Percentiles rank a stretch among this genome's conserved stretches.
Conservation (phyloP, 768 basidiomycete genomes). For the Pulveroboletus ravenelii region DNA sequence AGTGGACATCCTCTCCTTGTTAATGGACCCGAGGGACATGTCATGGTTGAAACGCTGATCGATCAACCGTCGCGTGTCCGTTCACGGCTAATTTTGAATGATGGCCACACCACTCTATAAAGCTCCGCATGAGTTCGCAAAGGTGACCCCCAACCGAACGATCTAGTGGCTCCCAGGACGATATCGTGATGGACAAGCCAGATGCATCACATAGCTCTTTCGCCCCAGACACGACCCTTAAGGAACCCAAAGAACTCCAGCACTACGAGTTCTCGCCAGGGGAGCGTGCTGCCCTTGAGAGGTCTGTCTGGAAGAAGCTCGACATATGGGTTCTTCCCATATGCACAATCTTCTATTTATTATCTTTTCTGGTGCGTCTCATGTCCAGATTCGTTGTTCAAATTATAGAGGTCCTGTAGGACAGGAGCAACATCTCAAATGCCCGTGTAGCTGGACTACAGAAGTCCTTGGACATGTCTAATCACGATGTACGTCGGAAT, state of each 20-base stretch:
- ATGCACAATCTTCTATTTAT: conserved; percentile 45
- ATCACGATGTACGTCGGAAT: conserved; percentile 18
- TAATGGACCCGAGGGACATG: too few species aligned
- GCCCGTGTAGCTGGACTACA: conserved; percentile 61
- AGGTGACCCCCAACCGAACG: too few species aligned
- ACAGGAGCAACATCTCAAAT: conserved; percentile 48
- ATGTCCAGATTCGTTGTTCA: background rate
- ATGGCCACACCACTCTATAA: too few species aligned
- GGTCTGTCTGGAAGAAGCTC: conserved; percentile 44
- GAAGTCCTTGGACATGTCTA: conserved; percentile 36
- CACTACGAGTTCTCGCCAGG: conserved; percentile 9
- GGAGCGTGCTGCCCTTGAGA: conserved; percentile 30
- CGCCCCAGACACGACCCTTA: background rate
- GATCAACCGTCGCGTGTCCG: too few species aligned
- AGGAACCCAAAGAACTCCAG: conserved; percentile 7
- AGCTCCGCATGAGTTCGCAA: too few species aligned
- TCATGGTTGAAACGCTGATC: too few species aligned
- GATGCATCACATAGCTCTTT: background rate
- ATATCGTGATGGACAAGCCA: conserved; percentile 3
- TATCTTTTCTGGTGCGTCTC: conserved; percentile 48
- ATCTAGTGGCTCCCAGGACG: too few species aligned
- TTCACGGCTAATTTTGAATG: too few species aligned
- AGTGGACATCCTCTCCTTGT: too few species aligned
- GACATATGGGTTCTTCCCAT: conserved; percentile 46
- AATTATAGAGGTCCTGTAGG: conserved; percentile 15